A percentile compares a stretch with the other conserved stretches of the same genome.
phyloP scores from a whole-genome alignment of 805 yeast genomes.

The Debaryomyces maramus region DNA sequence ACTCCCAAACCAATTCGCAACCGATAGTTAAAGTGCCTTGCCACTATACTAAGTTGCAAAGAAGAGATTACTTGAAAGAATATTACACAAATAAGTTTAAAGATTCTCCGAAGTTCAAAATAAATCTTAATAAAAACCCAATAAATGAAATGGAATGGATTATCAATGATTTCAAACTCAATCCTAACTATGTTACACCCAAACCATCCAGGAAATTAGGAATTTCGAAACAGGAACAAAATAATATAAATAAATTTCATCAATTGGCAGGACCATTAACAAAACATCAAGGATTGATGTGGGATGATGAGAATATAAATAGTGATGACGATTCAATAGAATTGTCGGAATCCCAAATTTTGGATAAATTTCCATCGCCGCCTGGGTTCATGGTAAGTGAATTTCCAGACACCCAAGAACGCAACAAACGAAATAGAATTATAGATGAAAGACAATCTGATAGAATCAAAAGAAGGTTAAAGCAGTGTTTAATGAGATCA shows the following conservation, averaged over 20 bases:
- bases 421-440: constrained; percentile 17
- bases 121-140: constrained; percentile 33
- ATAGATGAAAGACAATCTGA: constrained; percentile 23
- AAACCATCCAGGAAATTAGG: constrained; percentile 13
- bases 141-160: constrained; percentile 39
- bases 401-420: constrained; percentile 37
- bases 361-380: constrained; percentile 39
- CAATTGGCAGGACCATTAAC: constrained; percentile 5
- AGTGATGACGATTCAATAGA: constrained; percentile 16
- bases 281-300: not conserved
- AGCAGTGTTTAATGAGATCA: constrained; percentile 21
- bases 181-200: constrained; percentile 21
- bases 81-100: constrained; percentile 23
- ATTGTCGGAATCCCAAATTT: constrained; percentile 24
- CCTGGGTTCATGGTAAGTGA: constrained; percentile 42
- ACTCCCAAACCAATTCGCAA: not conserved
- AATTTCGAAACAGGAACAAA: constrained; percentile 15
- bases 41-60: constrained; percentile 31
- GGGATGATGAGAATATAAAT: constrained; percentile 5
- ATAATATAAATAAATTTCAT: constrained; percentile 15
- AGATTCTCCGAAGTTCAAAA: constrained; percentile 17
- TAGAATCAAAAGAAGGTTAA: constrained; percentile 28
- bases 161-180: constrained; percentile 36
- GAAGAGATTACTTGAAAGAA: constrained; percentile 28
- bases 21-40: constrained; percentile 1